phyloP scores from a whole-genome alignment of 75 land plant species.

The Selaginella tamariscina region DNA sequence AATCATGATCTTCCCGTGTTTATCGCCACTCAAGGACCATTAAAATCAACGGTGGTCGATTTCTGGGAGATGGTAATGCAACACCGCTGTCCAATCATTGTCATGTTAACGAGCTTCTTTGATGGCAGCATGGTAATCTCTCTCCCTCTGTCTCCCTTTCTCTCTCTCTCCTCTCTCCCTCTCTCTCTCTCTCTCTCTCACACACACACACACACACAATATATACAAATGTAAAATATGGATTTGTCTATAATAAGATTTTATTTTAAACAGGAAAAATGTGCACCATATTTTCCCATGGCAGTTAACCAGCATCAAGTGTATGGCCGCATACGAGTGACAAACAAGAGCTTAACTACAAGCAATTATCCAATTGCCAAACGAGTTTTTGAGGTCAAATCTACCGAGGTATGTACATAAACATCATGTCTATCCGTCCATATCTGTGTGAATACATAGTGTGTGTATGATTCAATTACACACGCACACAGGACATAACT shows the following conservation, averaged over 20 bases:
- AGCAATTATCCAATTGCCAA: slow-evolving; percentile 19
- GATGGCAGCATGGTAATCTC: slow-evolving; percentile 18
- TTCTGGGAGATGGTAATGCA: slow-evolving; percentile 91
- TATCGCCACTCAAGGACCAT: slow-evolving; percentile 92
- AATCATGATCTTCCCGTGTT: slow-evolving; percentile 43
- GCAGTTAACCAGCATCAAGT: slow-evolving; percentile 7
- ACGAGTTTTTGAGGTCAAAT: slow-evolving; percentile 17
- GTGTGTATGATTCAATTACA: no score
- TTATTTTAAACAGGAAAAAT: slow-evolving; percentile 16
- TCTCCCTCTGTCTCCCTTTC: not conserved
- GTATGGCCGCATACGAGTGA: slow-evolving; percentile 18
- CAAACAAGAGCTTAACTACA: slow-evolving; percentile 17
- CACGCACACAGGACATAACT: no score
- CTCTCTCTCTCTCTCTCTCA: not conserved
- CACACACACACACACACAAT: no score
- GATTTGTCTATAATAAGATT: not conserved
- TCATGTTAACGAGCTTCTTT: slow-evolving; percentile 55
- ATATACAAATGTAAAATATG: not conserved
- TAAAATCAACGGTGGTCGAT: slow-evolving; percentile 57
- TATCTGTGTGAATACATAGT: not conserved
- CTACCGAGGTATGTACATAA: slow-evolving; percentile 16
- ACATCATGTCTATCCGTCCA: no score
- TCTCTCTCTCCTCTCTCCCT: not conserved
- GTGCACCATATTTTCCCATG: slow-evolving; percentile 20
- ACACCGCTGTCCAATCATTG: slow-evolving; percentile 56